Evolutionary conservation across 306 rosid species (phyloP).

Genomic region (Sindora glabra): DNA sequence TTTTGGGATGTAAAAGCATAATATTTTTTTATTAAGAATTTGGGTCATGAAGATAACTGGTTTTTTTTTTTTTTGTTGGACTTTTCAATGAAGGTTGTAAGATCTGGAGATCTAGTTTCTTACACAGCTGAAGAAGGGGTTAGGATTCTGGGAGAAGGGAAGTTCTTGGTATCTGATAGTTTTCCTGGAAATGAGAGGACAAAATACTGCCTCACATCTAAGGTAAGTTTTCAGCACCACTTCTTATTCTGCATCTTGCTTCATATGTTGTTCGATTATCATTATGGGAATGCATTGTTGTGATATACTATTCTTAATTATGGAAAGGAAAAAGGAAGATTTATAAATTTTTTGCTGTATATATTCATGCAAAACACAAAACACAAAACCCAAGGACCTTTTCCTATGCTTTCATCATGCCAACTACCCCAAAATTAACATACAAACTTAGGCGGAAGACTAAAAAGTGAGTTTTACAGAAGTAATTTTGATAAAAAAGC

Average conservation of each 20-base stretch:
- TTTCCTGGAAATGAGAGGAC: constrained; percentile 99
- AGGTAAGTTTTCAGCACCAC: constrained; percentile 42
- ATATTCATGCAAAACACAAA: neutral
- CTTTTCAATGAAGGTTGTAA: constrained; percentile 87
- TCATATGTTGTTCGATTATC: neutral
- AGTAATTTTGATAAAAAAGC: too few species aligned
- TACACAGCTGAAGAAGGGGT: constrained; percentile 95
- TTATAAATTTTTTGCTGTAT: neutral
- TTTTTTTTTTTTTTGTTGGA: neutral
- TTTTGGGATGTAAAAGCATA: neutral
- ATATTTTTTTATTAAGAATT: neutral
- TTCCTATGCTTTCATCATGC: neutral
- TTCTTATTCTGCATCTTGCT: neutral
- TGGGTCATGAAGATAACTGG: constrained; percentile 6
- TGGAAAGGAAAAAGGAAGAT: neutral
- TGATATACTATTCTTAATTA: too few species aligned
- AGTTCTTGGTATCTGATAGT: constrained; percentile 92
- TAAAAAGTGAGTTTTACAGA: too few species aligned
- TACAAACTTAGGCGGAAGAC: too few species aligned
- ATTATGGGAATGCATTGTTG: too few species aligned
- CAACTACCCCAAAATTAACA: neutral
- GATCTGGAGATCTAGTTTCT: constrained; percentile 95
- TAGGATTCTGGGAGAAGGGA: constrained; percentile 92
- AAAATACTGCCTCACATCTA: constrained; percentile 91
- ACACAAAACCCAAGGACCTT: too few species aligned